A percentile compares a stretch with the other conserved stretches of the same genome.
Evolutionary conservation across 768 basidiomycete species (phyloP).

Genomic region (Suillus weaverae): DNA sequence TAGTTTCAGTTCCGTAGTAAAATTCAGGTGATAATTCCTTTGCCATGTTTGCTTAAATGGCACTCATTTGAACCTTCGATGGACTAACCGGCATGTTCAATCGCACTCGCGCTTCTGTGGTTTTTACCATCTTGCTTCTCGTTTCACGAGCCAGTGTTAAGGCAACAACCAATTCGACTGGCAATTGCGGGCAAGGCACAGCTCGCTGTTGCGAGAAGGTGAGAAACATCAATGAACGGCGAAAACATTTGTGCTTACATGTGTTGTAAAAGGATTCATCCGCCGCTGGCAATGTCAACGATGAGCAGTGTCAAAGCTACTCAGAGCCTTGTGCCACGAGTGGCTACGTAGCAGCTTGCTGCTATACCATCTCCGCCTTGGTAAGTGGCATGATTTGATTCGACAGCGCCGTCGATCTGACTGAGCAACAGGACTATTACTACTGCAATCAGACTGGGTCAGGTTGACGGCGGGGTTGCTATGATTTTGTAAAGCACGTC

Average conservation of each 20-base stretch:
- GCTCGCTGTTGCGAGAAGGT: background rate
- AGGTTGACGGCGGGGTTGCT: background rate
- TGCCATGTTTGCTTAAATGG: background rate
- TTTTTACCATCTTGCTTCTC: background rate
- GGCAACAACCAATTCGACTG: background rate
- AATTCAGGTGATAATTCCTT: background rate
- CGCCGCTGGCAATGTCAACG: background rate
- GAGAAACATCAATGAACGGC: background rate
- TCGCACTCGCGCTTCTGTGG: background rate
- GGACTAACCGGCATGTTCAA: background rate
- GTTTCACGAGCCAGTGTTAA: background rate
- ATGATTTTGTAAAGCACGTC: background rate
- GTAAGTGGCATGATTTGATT: background rate
- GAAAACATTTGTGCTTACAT: background rate
- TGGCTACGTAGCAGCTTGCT: background rate
- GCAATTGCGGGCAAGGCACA: background rate
- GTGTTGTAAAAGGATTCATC: background rate
- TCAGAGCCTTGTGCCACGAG: background rate
- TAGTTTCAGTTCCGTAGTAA: background rate
- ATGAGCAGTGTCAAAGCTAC: background rate
- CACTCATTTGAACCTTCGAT: background rate
- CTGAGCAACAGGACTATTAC: background rate
- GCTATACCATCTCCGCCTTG: background rate
- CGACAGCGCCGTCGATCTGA: background rate
- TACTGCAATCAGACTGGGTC: background rate